Evolutionary conservation across 768 basidiomycete species (phyloP).

Genomic region (Rhizopogon roseolus): DNA sequence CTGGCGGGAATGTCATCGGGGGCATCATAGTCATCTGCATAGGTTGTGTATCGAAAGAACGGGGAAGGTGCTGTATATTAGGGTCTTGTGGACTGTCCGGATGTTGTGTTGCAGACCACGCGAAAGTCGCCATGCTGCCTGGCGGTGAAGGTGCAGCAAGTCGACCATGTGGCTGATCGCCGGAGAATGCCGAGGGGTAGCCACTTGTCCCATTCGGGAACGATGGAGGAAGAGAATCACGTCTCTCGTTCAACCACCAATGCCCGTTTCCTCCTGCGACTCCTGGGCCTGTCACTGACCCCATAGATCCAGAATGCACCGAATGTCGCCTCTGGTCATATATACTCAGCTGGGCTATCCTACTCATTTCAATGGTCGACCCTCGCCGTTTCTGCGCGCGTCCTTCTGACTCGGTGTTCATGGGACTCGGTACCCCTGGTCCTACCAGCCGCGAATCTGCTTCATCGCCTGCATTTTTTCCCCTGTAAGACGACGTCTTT

Average conservation of each 20-base stretch:
- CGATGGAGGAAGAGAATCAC: slow-evolving; percentile 69
- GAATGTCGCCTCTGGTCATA: slow-evolving; percentile 74
- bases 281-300: slow-evolving; percentile 17
- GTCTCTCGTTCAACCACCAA: slow-evolving; percentile 64
- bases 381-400: slow-evolving; percentile 81
- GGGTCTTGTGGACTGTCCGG: slow-evolving; percentile 42
- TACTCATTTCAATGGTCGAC: slow-evolving; percentile 74
- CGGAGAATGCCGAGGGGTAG: slow-evolving; percentile 54
- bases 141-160: slow-evolving; percentile 53
- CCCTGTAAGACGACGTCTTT: slow-evolving; percentile 74
- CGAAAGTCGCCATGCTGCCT: slow-evolving; percentile 61
- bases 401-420: slow-evolving; percentile 53
- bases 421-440: slow-evolving; percentile 58
- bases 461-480: slow-evolving; percentile 51
- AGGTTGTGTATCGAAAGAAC: slow-evolving; percentile 47
- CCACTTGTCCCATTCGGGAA: slow-evolving; percentile 50
- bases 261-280: slow-evolving; percentile 27
- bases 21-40: slow-evolving; percentile 48
- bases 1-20: slow-evolving; percentile 51
- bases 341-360: slow-evolving; percentile 70
- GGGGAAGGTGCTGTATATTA: slow-evolving; percentile 34
- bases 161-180: slow-evolving; percentile 61
- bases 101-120: slow-evolving; percentile 58
- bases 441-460: slow-evolving; percentile 64
- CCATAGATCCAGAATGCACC: slow-evolving; percentile 54